Percentiles rank a stretch among this genome's conserved stretches.
Conservation (phyloP, 2,329 filamentous ascomycete genomes). For the Ceratocystis eucalypticola region DNA sequence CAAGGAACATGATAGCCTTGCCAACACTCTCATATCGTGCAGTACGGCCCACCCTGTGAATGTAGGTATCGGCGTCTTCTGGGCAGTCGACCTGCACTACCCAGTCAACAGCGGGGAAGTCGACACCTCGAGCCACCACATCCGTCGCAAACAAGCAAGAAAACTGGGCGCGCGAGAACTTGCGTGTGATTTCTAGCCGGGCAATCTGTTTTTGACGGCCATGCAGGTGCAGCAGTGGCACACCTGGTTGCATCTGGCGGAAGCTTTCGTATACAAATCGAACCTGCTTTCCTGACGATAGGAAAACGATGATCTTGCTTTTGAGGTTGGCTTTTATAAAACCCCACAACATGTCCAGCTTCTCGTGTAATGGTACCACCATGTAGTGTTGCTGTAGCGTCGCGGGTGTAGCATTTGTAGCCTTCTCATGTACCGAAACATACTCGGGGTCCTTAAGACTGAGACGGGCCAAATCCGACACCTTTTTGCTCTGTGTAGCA, state of each 20-base stretch:
- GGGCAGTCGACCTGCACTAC: slow-evolving; percentile 97
- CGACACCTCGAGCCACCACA: slow-evolving; percentile 82
- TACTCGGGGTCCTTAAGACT: slow-evolving; percentile 88
- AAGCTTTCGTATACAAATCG: slow-evolving; percentile 92
- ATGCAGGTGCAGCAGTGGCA: slow-evolving; percentile 82
- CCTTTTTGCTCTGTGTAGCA: slow-evolving; percentile 87
- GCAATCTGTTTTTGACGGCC: slow-evolving; percentile 87
- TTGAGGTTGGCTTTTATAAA: slow-evolving; percentile 88
- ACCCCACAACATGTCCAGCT: slow-evolving; percentile 81
- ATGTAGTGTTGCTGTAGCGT: slow-evolving; percentile 86
- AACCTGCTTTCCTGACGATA: slow-evolving; percentile 92
- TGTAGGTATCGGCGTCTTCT: slow-evolving; percentile 94
- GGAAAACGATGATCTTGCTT: slow-evolving; percentile 86
- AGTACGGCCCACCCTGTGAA: slow-evolving; percentile 87
- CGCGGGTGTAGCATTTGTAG: slow-evolving; percentile 64
- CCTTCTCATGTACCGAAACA: slow-evolving; percentile 79
- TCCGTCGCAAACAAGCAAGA: slow-evolving; percentile 92
- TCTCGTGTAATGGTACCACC: slow-evolving; percentile 69
- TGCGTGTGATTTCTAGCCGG: slow-evolving; percentile 71
- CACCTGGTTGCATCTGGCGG: slow-evolving; percentile 83
- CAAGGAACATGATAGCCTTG: slow-evolving; percentile 76
- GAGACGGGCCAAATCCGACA: slow-evolving; percentile 79
- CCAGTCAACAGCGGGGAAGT: slow-evolving; percentile 96
- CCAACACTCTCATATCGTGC: slow-evolving; percentile 86
- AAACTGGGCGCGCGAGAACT: slow-evolving; percentile 67